These are phyloP conservation scores for Dipteronia sinensis DNA, from an alignment of 345 rosid genomes.

Conservation along the genomic window DNA sequence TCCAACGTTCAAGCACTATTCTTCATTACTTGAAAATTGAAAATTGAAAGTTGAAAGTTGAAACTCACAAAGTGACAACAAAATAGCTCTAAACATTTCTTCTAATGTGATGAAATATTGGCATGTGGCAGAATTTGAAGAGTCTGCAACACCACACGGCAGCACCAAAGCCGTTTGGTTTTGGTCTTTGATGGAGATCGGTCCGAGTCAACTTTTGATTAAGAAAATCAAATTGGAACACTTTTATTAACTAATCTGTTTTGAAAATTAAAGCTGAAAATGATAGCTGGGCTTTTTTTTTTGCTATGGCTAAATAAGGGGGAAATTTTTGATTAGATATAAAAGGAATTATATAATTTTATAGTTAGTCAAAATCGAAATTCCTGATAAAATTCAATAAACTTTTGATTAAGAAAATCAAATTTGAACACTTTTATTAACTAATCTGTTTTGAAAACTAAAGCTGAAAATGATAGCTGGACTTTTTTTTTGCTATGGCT, in stretches of 20 bases:
- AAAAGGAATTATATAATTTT: no score
- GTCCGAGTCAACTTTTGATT: background rate
- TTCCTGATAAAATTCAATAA: no score
- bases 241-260: background rate
- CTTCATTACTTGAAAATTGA: background rate
- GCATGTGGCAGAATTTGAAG: background rate
- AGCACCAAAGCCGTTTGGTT: background rate
- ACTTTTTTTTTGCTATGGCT: no score
- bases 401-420: no score
- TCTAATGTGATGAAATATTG: background rate
- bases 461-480: no score
- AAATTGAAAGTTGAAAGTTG: no score
- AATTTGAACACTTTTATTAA: no score
- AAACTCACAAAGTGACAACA: background rate
- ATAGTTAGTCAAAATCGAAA: no score
- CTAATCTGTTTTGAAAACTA: no score
- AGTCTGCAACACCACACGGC: background rate
- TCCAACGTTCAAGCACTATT: background rate
- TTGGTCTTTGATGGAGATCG: background rate
- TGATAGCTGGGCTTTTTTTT: background rate
- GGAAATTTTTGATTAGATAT: no score
- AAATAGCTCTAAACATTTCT: background rate
- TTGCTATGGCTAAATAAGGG: no score
- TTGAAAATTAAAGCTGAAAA: background rate
- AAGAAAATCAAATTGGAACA: background rate